Conservation (phyloP, 306 rosid species). For the Acacia melanoxylon region DNA sequence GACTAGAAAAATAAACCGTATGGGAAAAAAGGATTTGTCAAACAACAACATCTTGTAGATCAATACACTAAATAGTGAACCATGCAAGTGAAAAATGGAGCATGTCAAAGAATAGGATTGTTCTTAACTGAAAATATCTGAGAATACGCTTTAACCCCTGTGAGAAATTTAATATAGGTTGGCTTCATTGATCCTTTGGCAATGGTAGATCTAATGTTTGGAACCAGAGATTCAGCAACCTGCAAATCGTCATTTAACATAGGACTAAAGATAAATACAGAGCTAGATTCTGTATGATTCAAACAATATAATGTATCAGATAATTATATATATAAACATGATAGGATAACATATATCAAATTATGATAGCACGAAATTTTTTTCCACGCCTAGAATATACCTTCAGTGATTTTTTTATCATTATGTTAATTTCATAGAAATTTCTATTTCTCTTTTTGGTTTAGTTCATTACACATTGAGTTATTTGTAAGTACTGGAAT, state of each 20-base stretch:
- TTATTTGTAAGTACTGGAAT: conserved; percentile 4
- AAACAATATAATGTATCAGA: neutral
- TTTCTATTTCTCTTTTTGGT: neutral
- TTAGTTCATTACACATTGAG: conserved; percentile 10
- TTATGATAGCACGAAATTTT: neutral
- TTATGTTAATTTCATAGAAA: conserved; percentile 2
- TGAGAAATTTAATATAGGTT: conserved; percentile 84
- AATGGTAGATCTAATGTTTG: conserved; percentile 71
- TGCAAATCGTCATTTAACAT: conserved; percentile 36
- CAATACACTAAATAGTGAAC: neutral
- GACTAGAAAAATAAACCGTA: neutral
- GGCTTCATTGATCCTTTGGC: conserved; percentile 73
- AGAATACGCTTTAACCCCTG: conserved; percentile 89
- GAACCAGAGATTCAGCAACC: conserved; percentile 91
- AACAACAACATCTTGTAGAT: neutral
- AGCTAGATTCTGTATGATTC: neutral
- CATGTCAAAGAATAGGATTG: conserved; percentile 7
- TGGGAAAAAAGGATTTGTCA: neutral
- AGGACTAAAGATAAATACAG: neutral
- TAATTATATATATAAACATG: neutral
- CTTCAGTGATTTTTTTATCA: neutral
- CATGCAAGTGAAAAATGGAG: conserved; percentile 13
- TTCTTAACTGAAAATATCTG: conserved; percentile 86
- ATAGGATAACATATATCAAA: neutral
- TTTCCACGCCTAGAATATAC: neutral